Base-by-base conservation (phyloP, 768 basidiomycete genomes). In the Suillus ampliporus region DNA sequence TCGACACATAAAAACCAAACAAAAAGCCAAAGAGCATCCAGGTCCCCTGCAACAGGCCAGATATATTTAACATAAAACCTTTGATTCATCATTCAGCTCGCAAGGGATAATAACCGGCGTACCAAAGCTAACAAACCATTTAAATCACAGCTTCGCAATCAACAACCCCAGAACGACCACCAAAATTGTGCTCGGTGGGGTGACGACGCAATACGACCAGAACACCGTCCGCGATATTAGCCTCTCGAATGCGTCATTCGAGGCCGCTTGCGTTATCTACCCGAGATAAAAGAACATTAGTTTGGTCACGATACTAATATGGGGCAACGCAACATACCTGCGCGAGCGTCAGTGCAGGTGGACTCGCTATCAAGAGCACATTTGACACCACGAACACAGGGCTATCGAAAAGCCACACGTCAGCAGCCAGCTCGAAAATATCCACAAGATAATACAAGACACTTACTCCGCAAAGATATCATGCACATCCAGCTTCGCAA, bases 191-290 rank as follows among this genome's bases (percentile, higher is more conserved):
- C 90, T 82, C 2, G 92, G 91, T 2, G 95, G 95, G 0, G 95
- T 96, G 61, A 95, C 79, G 38, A 94, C 77, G 67, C 92, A 95
- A 71, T 97, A 98, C 2, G 90, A 84, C 94, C 94, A 95, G 73
- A 95, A 95, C 63, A 98, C 93, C 0, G 96, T 98, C 58, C 92
- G 85, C 63, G 88, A 90, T 73, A 97, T 91, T 40, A 98, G 83
- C 1, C 94, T 82, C 78, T 98, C 97, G 71, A 99, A 98, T 0
- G 92, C 89, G 69, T 93, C 93, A 82, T 21, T 85, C 84, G 70
- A 89, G 2, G 89, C 91, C 0, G 91, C 89, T 73, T 94, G 91
- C 1, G 94, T 94, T 69, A 95, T 93, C 81, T 92, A 80, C 5
- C 9, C 9, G n/a, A 26, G 21, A 23, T 26, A 19, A 15, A 13